Evolutionary conservation across 495 filamentous ascomycete genomes (phyloP).

Genomic region (Aspergillus baeticus): DNA sequence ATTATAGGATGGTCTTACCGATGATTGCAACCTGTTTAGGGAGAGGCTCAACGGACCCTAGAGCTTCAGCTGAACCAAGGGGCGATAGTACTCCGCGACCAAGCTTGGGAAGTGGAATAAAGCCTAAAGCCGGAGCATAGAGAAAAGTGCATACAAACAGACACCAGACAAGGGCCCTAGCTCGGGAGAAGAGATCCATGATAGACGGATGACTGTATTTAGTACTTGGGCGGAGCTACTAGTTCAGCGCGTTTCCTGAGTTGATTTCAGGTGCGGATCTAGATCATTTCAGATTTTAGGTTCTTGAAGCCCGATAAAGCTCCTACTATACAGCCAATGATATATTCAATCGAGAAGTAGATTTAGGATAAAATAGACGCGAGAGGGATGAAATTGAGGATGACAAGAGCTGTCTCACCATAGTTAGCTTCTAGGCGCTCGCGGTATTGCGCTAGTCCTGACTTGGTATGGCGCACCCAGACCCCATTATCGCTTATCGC

Average conservation of each 20-base stretch:
- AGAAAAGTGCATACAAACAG: constrained; percentile 9
- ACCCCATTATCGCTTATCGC: constrained; percentile 24
- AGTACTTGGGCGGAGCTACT: neutral
- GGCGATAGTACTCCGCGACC: constrained; percentile 23
- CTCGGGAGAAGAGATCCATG: constrained; percentile 8
- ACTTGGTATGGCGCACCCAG: constrained; percentile 5
- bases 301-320: neutral
- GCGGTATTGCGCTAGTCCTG: constrained; percentile 8
- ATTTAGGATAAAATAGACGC: neutral
- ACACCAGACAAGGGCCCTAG: neutral
- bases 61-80: constrained; percentile 9
- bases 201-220: neutral
- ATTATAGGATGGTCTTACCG: constrained; percentile 28
- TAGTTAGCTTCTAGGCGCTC: neutral
- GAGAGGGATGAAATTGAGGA: neutral
- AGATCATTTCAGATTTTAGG: neutral
- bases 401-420: neutral
- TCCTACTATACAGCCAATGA: neutral
- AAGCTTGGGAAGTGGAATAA: constrained; percentile 24
- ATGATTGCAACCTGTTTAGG: constrained; percentile 48
- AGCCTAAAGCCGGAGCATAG: constrained; percentile 9
- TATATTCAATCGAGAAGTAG: neutral
- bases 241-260: neutral
- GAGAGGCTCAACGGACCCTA: neutral
- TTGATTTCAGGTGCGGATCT: neutral